Evolutionary conservation across 768 basidiomycete species (phyloP).

Genomic region (Cytidiella melzeri): DNA sequence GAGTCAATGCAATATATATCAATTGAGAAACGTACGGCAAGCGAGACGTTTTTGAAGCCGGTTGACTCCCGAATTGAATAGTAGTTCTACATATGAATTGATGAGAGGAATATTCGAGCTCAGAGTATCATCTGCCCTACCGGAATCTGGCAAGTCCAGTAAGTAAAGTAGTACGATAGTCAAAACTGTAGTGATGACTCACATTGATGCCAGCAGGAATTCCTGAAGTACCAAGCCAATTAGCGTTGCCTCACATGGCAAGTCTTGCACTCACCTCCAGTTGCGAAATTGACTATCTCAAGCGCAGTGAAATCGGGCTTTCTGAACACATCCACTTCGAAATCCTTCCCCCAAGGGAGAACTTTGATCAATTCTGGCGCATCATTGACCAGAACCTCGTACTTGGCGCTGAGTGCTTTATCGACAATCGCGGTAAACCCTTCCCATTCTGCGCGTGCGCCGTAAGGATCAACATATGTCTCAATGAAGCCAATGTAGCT

Average conservation of each 20-base stretch:
- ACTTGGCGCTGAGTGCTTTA: constrained; percentile 78
- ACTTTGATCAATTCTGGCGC: constrained; percentile 77
- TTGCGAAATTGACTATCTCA: constrained; percentile 78
- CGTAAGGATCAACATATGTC: constrained; percentile 80
- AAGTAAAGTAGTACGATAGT: constrained; percentile 1
- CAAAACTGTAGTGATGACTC: constrained; percentile 18
- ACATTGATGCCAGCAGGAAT: constrained; percentile 87
- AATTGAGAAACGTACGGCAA: constrained; percentile 47
- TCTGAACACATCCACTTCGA: constrained; percentile 54
- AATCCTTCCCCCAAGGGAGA: constrained; percentile 70
- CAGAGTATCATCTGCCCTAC: too few relatives aligned
- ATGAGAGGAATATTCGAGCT: too few relatives aligned
- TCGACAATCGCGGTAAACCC: constrained; percentile 90
- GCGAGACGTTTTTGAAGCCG: constrained; percentile 88
- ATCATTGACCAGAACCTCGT: constrained; percentile 64
- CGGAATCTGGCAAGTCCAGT: constrained; percentile 46
- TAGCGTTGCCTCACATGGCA: too few relatives aligned
- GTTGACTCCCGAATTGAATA: constrained; percentile 75
- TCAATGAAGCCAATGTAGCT: constrained; percentile 84
- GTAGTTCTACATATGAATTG: constrained; percentile 48
- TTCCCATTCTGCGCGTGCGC: constrained; percentile 92
- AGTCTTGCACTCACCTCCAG: too few relatives aligned
- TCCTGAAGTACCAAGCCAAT: too few relatives aligned
- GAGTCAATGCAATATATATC: neutral
- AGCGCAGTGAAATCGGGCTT: constrained; percentile 88